Evolutionary conservation across 2,329 filamentous ascomycete genomes (phyloP), one percentile per base, ranked within the genome.

Genomic region (Triangularia verruculosa): DNA sequence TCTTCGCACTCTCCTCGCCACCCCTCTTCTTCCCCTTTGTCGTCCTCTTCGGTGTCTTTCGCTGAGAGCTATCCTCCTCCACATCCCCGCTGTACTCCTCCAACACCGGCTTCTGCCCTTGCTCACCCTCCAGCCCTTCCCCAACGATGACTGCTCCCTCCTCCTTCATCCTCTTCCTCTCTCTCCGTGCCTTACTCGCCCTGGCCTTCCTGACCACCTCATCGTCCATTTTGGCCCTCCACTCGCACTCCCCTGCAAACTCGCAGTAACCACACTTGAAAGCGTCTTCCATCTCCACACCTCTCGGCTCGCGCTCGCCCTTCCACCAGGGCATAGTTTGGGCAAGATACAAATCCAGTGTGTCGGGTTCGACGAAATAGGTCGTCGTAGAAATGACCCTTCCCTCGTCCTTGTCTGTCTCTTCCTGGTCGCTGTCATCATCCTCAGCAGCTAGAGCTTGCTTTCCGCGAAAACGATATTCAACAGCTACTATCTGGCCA

Each of bases 251-350:
- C 2, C 91, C 88, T 0, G 83, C 86, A 74, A 97, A 97, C 68
- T 96, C 92, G 72, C 94, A 98, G 24, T 83, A 86, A 20, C 86
- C 80, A 74, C 94, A 98, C 75, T 97, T 98, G 77, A 89, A 96
- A 0, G 92, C 91, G 70, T 97, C 93, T 71, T 93, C 89, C 6
- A 96, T 83, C 6, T 86, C 82, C 2, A 97, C 93, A 0, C 94
- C 94, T 7, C 82, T 81, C 0, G 93, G 86, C 57, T 83, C 78
- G 15, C 93, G 80, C 70, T 89, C 81, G 0, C 93, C 94, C 30
- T 85, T 86, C 94, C 94, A 98, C 92, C 92, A 97, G n/a, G 82
- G 75, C 84, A 97, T 86, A 67, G 90, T 88, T 2, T 86, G 82
- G 0, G 77, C 73, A 2, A 97, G 74, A 72, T 96, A 96, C 1